Evolutionary conservation across 306 rosid genomes (phyloP), one percentile per base, ranked within the genome.

Genomic region (Castanea mollissima): DNA sequence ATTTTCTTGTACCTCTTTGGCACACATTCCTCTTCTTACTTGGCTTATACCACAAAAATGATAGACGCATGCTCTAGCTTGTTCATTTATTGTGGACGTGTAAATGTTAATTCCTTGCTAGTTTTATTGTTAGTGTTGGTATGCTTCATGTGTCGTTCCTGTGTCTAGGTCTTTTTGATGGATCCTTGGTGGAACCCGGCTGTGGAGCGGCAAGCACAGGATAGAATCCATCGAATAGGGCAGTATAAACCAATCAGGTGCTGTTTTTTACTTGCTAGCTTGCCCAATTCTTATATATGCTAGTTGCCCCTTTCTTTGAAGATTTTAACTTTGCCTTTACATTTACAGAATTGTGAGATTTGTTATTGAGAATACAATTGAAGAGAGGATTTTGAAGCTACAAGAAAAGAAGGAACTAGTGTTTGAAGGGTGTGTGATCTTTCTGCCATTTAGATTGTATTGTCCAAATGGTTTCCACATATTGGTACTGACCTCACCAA

Each of bases 171-270:
- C 46, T 95, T 95, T 86, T 86, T 95, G 81, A 95, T 95, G 98
- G 98, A 95, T 78, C 99, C 96, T 11, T 95, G 99, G 99, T 95
- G 98, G 99, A 95, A 95, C 85, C 97, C 99, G 0, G 99, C 98
- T 0, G 96, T 95, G 64, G 97, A 95, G 92, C 91, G 90, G 55
- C 98, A 92, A 87, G 94, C 99, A 69, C 97, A 95, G 83, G 97
- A 95, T 81, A 90, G 99, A 84, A 95, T 92, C 81, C 98, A 95
- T 76, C 85, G 99, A 44, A 94, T 94, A 72, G 97, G 99, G 82
- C 99, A 94, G 84, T 91, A 86, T 73, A 94, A 92, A 78, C 99
- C 98, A 31, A 91, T 92, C 83, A 95, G 97, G 97, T 92, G 75
- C 68, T 78, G 68, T 64, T 38, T 74, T 83, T 67, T 80, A 76